Percentiles rank a stretch among this genome's conserved stretches.
These are phyloP conservation scores for Fusarium incarnatum DNA, from an alignment of 2,329 filamentous ascomycete genomes.

Conservation along the genomic window DNA sequence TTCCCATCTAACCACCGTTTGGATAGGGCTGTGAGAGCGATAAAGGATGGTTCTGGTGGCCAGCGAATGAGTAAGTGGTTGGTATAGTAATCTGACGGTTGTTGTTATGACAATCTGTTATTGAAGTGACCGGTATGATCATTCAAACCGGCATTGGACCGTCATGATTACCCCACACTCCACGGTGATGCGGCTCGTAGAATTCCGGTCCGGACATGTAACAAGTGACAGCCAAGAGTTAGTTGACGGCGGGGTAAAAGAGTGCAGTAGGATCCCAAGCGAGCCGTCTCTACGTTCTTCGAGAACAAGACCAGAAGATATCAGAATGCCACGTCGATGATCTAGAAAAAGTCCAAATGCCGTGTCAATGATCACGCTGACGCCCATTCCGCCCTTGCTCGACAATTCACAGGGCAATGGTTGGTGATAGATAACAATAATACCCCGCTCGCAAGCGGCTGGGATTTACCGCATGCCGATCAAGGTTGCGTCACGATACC, in stretches of 20 bases:
- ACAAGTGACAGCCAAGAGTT: neutral
- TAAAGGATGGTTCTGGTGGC: fast-evolving
- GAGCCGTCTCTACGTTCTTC: neutral
- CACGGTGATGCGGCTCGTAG: neutral
- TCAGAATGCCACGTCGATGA: neutral
- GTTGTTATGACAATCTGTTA: neutral
- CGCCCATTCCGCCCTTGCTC: neutral
- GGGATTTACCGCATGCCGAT: constrained; percentile 27
- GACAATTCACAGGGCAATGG: neutral
- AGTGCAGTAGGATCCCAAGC: neutral
- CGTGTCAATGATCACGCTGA: neutral
- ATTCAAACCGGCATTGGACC: neutral
- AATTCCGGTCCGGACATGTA: neutral
- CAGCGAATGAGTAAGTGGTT: neutral
- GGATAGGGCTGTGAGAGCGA: neutral
- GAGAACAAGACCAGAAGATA: constrained; percentile 5
- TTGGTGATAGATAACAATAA: constrained; percentile 13
- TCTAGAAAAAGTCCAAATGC: constrained; percentile 4
- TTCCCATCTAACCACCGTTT: fast-evolving
- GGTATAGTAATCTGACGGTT: neutral
- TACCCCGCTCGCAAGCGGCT: constrained; percentile 22
- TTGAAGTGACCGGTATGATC: neutral
- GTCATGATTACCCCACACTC: neutral
- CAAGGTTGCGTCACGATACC: constrained; percentile 32
- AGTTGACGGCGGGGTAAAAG: neutral